Percentiles rank a stretch among this genome's conserved stretches.
phyloP scores from a whole-genome alignment of 257 asterid genomes.

The Solanum okadae region DNA sequence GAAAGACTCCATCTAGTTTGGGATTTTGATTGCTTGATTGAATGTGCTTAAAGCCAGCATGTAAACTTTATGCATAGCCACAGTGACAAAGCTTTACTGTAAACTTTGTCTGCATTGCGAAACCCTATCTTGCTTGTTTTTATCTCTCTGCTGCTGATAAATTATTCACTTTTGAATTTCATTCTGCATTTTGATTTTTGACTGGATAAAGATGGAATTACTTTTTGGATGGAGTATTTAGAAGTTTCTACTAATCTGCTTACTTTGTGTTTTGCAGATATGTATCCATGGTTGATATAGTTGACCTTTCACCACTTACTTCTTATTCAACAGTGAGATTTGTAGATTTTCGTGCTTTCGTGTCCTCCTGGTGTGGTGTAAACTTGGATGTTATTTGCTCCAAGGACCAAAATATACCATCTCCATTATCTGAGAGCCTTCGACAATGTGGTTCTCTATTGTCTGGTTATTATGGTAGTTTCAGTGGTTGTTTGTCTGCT shows the following conservation, averaged over 20 bases:
- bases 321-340: conserved; percentile 47
- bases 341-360: conserved; percentile 64
- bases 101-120: neutral
- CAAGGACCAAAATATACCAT: conserved; percentile 8
- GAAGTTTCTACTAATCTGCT: neutral
- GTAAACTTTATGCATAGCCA: neutral
- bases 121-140: neutral
- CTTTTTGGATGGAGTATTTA: neutral
- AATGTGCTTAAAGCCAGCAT: neutral
- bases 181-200: neutral
- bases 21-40: neutral
- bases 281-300: conserved; percentile 66
- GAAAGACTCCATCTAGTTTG: neutral
- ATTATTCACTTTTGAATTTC: neutral
- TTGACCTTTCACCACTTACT: conserved; percentile 52
- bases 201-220: neutral
- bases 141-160: neutral
- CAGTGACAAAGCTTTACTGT: neutral
- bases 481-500: conserved; percentile 45
- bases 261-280: conserved; percentile 45
- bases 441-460: conserved; percentile 61
- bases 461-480: conserved; percentile 52
- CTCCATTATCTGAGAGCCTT: conserved; percentile 30
- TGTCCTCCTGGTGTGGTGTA: conserved; percentile 66
- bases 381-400: conserved; percentile 34